phyloP scores from a whole-genome alignment of 23 red algal species.

The Porphyridium purpureum region DNA sequence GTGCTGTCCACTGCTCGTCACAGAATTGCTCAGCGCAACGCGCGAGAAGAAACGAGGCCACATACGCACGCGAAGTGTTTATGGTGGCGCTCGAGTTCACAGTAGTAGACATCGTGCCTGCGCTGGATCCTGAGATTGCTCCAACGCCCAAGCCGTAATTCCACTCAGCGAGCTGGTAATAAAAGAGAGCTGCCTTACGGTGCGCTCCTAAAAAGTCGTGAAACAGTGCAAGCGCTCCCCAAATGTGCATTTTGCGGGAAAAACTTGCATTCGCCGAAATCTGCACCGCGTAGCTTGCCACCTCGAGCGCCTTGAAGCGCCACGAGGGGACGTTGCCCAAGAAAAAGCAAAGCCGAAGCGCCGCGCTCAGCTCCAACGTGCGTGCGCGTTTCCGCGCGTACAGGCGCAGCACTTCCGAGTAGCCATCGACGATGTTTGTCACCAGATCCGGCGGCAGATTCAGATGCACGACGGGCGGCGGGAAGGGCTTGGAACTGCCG shows the following conservation, averaged over 20 bases:
- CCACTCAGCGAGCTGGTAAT: slow-evolving; percentile 45
- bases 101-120: no score
- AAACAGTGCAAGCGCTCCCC: slow-evolving; percentile 41
- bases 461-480: no score
- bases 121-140: no score
- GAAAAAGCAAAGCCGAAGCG: slow-evolving; percentile 33
- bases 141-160: no score
- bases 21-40: no score
- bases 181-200: slow-evolving; percentile 34
- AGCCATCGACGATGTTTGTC: slow-evolving; percentile 29
- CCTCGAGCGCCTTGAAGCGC: slow-evolving; percentile 41
- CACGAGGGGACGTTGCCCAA: slow-evolving; percentile 28
- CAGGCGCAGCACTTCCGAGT: slow-evolving; percentile 43
- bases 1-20: no score
- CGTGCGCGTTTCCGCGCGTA: slow-evolving; percentile 55
- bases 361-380: slow-evolving; percentile 38
- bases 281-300: slow-evolving; percentile 42
- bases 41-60: no score
- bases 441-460: slow-evolving; percentile 2
- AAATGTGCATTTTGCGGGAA: slow-evolving; percentile 18
- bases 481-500: no score
- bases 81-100: no score
- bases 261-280: slow-evolving; percentile 29
- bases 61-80: no score
- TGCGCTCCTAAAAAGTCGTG: slow-evolving; percentile 29